Evolutionary conservation across 2,329 filamentous ascomycete species (phyloP).

Genomic region (Didymella sp.): DNA sequence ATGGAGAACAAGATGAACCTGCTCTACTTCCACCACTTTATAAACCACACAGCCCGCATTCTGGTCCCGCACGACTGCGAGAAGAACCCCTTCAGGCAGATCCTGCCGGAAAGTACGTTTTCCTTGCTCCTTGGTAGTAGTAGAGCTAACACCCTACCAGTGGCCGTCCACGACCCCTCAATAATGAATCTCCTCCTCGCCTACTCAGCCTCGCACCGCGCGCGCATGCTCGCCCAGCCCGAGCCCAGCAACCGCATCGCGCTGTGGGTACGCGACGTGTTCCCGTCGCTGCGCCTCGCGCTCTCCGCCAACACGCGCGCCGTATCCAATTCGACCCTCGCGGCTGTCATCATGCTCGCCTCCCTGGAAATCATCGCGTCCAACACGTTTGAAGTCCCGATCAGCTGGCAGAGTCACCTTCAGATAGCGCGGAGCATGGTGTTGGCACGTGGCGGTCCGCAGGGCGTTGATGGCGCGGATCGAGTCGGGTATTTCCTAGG

Average conservation of each 20-base stretch:
- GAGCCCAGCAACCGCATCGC: slow-evolving; percentile 82
- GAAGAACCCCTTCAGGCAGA: slow-evolving; percentile 65
- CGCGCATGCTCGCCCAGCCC: slow-evolving; percentile 73
- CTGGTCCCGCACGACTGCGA: slow-evolving; percentile 68
- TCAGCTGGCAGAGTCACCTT: slow-evolving; percentile 82
- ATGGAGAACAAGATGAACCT: slow-evolving; percentile 80
- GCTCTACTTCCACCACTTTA: slow-evolving; percentile 75
- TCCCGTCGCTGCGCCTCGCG: slow-evolving; percentile 72
- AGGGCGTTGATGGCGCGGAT: slow-evolving; percentile 58
- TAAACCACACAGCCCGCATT: slow-evolving; percentile 79
- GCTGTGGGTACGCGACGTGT: slow-evolving; percentile 79
- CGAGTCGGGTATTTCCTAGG: slow-evolving; percentile 74
- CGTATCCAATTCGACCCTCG: slow-evolving; percentile 75
- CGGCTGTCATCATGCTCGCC: slow-evolving; percentile 83
- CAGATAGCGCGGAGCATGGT: slow-evolving; percentile 79
- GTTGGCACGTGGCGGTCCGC: slow-evolving; percentile 67
- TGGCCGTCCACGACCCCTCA: slow-evolving; percentile 73
- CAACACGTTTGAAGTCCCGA: slow-evolving; percentile 78
- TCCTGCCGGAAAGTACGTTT: slow-evolving; percentile 66
- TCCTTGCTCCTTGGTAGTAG: too few species aligned
- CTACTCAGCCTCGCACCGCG: slow-evolving; percentile 84
- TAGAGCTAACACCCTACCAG: slow-evolving; percentile 44
- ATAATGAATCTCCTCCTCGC: slow-evolving; percentile 79
- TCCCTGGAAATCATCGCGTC: slow-evolving; percentile 85
- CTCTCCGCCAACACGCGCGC: slow-evolving; percentile 58